Conservation (phyloP, 163 green algal genomes). For the Chlorella variabilis region DNA sequence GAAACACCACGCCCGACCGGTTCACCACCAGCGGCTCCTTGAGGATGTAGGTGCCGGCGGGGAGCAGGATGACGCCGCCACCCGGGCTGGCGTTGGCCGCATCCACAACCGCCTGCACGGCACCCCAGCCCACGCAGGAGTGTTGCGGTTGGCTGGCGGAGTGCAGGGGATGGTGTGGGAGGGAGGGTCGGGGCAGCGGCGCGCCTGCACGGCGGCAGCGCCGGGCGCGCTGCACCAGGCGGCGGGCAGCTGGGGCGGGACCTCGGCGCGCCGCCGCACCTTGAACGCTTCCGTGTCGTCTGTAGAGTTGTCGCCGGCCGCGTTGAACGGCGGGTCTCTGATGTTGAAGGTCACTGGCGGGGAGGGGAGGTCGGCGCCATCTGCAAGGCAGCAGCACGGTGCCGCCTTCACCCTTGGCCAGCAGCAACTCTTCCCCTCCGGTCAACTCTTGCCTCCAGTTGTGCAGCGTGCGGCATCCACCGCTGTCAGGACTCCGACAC, state of each 20-base stretch:
- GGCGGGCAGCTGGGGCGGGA: background rate
- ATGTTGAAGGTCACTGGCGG: background rate
- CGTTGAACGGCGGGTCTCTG: background rate
- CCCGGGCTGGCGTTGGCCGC: background rate
- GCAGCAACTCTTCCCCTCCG: background rate
- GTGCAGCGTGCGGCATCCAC: background rate
- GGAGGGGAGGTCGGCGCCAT: background rate
- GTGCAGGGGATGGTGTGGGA: background rate
- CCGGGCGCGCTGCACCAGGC: background rate
- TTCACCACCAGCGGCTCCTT: background rate
- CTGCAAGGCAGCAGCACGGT: background rate
- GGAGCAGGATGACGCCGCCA: background rate
- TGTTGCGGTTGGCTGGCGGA: too few relatives aligned
- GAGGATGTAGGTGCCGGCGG: slow-evolving; percentile 1
- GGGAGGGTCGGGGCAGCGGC: background rate
- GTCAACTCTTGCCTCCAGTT: too few relatives aligned
- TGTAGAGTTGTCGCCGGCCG: background rate
- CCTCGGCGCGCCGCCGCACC: background rate
- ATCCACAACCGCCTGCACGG: background rate
- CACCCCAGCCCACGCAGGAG: background rate
- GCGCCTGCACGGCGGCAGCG: background rate
- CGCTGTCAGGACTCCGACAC: too few relatives aligned
- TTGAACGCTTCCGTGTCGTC: slow-evolving; percentile 6
- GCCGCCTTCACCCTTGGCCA: background rate
- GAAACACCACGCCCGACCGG: background rate